Evolutionary conservation across 768 basidiomycete species (phyloP).

Genomic region (Lentinus tigrinus): DNA sequence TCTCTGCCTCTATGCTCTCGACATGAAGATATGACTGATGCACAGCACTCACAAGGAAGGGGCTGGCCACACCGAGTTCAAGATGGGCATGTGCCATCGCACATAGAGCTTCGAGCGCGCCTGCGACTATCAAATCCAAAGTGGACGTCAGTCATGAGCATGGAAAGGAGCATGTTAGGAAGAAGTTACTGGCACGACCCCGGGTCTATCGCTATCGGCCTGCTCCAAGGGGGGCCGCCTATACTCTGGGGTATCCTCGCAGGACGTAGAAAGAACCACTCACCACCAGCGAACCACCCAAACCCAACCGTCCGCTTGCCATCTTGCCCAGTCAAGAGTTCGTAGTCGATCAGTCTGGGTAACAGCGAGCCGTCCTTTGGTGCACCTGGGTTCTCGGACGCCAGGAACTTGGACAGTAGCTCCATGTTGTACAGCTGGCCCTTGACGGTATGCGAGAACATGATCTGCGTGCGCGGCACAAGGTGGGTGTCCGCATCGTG

Average conservation of each 20-base stretch:
- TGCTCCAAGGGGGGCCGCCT: no score
- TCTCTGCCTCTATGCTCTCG: no score
- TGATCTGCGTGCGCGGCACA: constrained; percentile 68
- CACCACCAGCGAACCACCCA: constrained; percentile 91
- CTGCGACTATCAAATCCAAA: constrained; percentile 57
- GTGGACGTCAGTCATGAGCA: not conserved
- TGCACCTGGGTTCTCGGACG: constrained; percentile 21
- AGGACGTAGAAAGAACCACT: no score
- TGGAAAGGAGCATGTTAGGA: not conserved
- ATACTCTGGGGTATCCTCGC: no score
- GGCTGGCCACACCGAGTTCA: constrained; percentile 75
- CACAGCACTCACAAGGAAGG: constrained; percentile 74
- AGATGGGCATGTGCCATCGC: constrained; percentile 79
- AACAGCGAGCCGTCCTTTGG: constrained; percentile 19
- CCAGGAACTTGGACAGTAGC: constrained; percentile 65
- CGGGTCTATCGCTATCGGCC: no score
- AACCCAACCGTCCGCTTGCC: constrained; percentile 86
- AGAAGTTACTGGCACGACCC: not conserved
- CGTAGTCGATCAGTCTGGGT: constrained; percentile 78
- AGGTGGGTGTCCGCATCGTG: constrained; percentile 10
- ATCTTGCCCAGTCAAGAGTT: constrained; percentile 61
- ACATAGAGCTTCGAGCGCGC: constrained; percentile 77
- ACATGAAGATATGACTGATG: no score
- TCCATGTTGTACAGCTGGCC: constrained; percentile 85
- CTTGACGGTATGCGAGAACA: constrained; percentile 93